Base-by-base conservation (phyloP, 768 basidiomycete species). In the Tephrocybe sp. region DNA sequence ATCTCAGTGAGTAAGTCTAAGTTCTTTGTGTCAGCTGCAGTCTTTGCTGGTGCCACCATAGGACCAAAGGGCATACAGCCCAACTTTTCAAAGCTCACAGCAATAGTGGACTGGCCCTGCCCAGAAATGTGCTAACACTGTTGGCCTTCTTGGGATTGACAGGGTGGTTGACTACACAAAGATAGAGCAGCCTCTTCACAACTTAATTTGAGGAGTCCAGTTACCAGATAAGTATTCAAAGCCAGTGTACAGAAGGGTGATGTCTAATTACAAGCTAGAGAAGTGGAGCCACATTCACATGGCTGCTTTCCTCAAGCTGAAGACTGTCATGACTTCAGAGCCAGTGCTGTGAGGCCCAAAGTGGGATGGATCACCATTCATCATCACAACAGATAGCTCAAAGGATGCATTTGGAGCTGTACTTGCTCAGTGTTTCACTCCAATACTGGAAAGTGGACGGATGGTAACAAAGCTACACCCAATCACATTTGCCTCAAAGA, bases 141-240 rank as follows among this genome's bases (percentile, higher is more conserved):
- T 48, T 53, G 2, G 58, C 59, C 4, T 76, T 77, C 54, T 28
- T 72, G 7, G 70, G 73, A 0, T 56, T 74, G 4, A 69, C 66
- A 4, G 60, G 66, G 2, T 67, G 68, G 50, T 76, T 73, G 61
- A 61, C n/a, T 78, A 75, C 37, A 58, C 73, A 0, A 45, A 45
- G 2, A 46, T 70, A 0, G 72, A 43, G 34, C 18, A 62, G 30
- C 73, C 69, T 0, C 55, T 77, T 8, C 52, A 55, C 1, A 65
- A 74, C 48, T 51, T 76, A 0, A 21, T 65, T 0, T n/a, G n/a
- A n/a, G n/a, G n/a, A n/a, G n/a, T n/a, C n/a, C n/a, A n/a, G n/a
- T n/a, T n/a, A n/a, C n/a, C 26, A 58, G 3, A 4, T 52, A 58
- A 6, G 49, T 40, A 23, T 30, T n/a, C 11, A n/a, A 66, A 67